Evolutionary conservation across 2,329 filamentous ascomycete species (phyloP), one percentile per base, ranked within the genome.

Genomic region (Pezicula carpinea): DNA sequence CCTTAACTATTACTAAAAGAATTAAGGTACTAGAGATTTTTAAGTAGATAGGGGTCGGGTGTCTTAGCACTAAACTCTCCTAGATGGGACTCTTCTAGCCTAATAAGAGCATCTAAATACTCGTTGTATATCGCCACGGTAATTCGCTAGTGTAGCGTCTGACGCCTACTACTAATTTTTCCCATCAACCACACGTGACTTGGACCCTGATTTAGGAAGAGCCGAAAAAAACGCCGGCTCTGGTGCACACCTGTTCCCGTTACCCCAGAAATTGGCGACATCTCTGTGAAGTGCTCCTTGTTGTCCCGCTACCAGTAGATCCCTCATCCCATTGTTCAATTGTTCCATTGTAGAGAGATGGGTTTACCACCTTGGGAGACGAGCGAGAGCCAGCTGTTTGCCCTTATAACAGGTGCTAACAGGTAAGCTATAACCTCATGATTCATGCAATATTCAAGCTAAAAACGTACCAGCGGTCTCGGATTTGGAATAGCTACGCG

Each of bases 351-450:
- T 35, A 23, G 13, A 22, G 55, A 44, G 14, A 64, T 64, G 61
- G 60, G 60, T 11, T 42, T 64, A 42, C 56, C 62, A 47, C 63
- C 62, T 40, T 64, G 62, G 62, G 61, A 62, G 51, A 59, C 56
- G 19, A 64, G 62, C 48, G 56, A 61, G 22, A 73, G 61, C 41
- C 76, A 78, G 59, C 66, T 75, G 39, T 81, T 80, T 62, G 80
- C 89, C 7, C 73, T 96, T 33, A 80, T 96, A 34, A 95, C 89
- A 0, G 89, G 89, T 44, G 87, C 88, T 31, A 95, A 95, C 67
- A 91, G 88, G 89, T 91, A 76, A 61, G 39, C 21, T 14, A n/a
- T 11, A n/a, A 29, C 22, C n/a, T 17, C 44, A 38, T 46, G 38
- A 35, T 15, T 41, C 14, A 4, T 14, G n/a, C 17, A 42, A 5